Base-by-base conservation (phyloP, 495 filamentous ascomycete genomes). In the Tuber indicum region DNA sequence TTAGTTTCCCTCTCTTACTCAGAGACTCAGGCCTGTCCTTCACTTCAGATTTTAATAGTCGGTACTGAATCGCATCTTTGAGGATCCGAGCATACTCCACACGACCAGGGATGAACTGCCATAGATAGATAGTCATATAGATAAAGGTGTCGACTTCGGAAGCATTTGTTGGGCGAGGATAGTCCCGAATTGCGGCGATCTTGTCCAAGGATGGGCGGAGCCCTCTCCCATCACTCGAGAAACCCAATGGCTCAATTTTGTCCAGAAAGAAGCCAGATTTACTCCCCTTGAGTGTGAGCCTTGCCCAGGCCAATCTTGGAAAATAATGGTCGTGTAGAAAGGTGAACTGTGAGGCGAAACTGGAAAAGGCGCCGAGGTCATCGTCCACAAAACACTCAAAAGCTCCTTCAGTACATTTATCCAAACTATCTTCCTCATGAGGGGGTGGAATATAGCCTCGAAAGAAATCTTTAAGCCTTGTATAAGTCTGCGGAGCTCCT, bases 311-410 rank as follows among this genome's bases (percentile, higher is more conserved):
- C 0, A 77, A n/a, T 2, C 72, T 39, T 14, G 72, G 72, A 46
- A 77, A 75, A 42, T 76, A 77, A 1, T 44, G 36, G 0, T 32
- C 23, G 8, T 71, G 58, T 0, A 78, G 52, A 10, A 76, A 76
- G 2, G 6, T 9, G 9, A 73, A 21, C 9, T 32, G 43, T 3
- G 19, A 21, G 0, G 14, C 0, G 0, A 76, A 74, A 3, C 16
- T 62, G 17, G 8, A 1, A 17, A 17, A 10, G 1, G 70, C 74
- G 0, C 74, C 23, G 21, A 66, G 74, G 36, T 77, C 52, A 49
- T 72, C 72, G 71, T 77, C 44, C 36, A 77, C 45, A 71, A 81
- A 47, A 23, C 23, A 62, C 32, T 69, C 14, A 32, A 47, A 80
- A 0, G 71, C 71, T 4, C 42, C 42, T 6, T n/a, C 42, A 2